Base-by-base conservation (phyloP, 176 grass and related monocot species). In the Triticum urartu region DNA sequence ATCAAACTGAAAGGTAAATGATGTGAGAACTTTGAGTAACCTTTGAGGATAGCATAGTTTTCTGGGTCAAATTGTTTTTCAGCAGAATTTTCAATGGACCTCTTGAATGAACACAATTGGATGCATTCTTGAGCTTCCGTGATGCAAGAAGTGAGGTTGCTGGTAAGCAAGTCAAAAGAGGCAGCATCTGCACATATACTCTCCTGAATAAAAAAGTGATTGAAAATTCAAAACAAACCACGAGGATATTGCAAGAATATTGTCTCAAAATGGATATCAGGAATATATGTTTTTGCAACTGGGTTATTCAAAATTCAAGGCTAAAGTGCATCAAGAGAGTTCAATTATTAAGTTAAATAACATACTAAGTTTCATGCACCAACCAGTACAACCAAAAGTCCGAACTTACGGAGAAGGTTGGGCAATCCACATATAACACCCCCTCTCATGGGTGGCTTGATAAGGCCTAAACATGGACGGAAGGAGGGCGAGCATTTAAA, bases 1-100 rank as follows among this genome's bases (percentile, higher is more conserved):
- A 0, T 64, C 64, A 86, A 64, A 84, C 28, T 76, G n/a, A 84
- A 86, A 65, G n/a, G 6, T 83, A 60, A 78, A 87, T 56, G 20
- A 5, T 73, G 56, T 63, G 72, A 43, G 72, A 79, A 69, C 30
- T 48, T 68, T 26, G 5, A 26, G 68, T 77, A 72, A 92, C 96
- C 96, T 95, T 89, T 94, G 26, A 98, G 96, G 72, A 98, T 98
- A 88, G 93, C 93, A 98, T 92, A 98, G 82, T 94, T 95, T 81
- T 98, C 96, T 74, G 96, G 96, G 64, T 98, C 92, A 88, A 94
- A 90, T 64, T 95, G 92, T 81, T 98, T 98, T 81, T 95, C 93
- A 81, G 92, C 79, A 47, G 92, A 90, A 60, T 90, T 91, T 65
- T 92, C 94, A 70, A 87, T 65, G 81, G 82, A 88, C 80, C 92